These are phyloP conservation scores for Excoecaria cochinchinensis DNA, from an alignment of 345 rosid species.

Conservation along the genomic window DNA sequence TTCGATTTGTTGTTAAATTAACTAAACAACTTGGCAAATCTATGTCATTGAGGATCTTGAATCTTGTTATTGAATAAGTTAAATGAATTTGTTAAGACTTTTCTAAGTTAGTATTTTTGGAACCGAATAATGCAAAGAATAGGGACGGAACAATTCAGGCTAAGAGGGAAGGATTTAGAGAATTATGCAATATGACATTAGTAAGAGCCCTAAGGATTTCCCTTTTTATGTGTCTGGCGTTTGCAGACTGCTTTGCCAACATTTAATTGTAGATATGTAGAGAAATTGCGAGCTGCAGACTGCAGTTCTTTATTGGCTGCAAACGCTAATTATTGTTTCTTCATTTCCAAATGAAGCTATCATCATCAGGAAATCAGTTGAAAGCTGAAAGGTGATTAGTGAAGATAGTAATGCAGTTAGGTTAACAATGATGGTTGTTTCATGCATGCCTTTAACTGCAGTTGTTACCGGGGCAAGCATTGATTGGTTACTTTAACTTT, in stretches of 20 bases:
- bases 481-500: neutral
- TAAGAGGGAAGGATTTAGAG: neutral
- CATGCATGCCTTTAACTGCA: neutral
- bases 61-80: neutral
- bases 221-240: neutral
- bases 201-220: neutral
- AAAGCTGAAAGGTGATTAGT: neutral
- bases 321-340: neutral
- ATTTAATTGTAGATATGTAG: neutral
- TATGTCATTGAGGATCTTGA: constrained; percentile 18
- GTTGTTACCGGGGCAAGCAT: neutral
- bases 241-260: neutral
- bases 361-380: neutral
- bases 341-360: neutral
- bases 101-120: neutral
- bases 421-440: neutral
- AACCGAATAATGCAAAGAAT: neutral
- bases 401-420: neutral
- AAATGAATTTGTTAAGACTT: neutral
- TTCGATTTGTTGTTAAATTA: constrained; percentile 7
- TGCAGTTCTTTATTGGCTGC: constrained; percentile 1
- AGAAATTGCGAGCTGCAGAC: neutral
- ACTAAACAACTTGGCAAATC: neutral
- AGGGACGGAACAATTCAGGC: neutral
- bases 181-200: neutral